Base-by-base conservation (phyloP, 805 yeast genomes). In the Lachancea waltii region DNA sequence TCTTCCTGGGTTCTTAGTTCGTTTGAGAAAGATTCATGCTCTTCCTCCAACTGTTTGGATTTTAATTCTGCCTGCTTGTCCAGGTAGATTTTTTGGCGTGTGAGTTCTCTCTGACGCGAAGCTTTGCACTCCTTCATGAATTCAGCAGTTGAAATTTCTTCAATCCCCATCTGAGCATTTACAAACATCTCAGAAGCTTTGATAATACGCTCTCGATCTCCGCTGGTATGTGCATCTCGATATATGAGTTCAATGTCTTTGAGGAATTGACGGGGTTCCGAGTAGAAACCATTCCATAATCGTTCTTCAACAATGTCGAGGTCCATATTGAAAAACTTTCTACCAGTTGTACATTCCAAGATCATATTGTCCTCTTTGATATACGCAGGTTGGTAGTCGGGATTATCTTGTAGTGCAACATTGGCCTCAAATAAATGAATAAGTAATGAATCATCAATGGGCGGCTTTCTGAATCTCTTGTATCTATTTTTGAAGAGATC, bases 181-280 rank as follows among this genome's bases (percentile, higher is more conserved):
- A 97, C 95, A 55, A 75, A 75, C 97, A 92, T 89, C 58, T 92
- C 98, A 40, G 90, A 83, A 0, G 97, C 95, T 49, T 73, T 73
- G 28, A 73, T 68, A 4, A 81, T 66, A 38, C 95, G 69, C 42
- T 92, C 98, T 30, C 97, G 71, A 48, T 90, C 97, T 0, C 85
- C 85, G 3, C 72, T 62, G 0, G 79, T 75, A 23, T 72, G 68
- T 0, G 95, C 73, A 64, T 92, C 99, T 23, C 70, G 70, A 30
- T 84, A 79, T 26, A 92, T 90, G 76, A 83, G 72, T 53, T 81
- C 86, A 30, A 92, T 73, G 55, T 92, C 98, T 47, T 73, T 76
- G 49, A 89, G 64, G 54, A 84, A 90, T 57, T 92, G 97, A 47
- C 77, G 80, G 10, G 97, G 97, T 51, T 87, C 96, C 26, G 85